Evolutionary conservation across 495 filamentous ascomycete species (phyloP), one percentile per base, ranked within the genome.

Genomic region (Hypoxylon rickii): DNA sequence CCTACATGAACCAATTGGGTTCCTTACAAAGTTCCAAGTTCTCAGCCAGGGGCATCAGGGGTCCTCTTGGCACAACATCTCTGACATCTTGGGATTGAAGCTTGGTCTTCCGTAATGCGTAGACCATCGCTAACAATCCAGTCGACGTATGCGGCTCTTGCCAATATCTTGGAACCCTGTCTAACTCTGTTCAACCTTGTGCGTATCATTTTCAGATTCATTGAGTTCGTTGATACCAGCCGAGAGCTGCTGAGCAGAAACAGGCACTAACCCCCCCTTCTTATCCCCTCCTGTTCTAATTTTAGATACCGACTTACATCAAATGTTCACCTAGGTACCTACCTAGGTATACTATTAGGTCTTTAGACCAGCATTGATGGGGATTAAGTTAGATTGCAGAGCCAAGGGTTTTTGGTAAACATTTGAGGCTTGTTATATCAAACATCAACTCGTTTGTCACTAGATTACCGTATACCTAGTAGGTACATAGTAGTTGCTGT

Each of bases 81-180:
- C 42, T 53, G 59, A 57, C 59, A 53, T 63, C 59, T 63, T 63
- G 53, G 13, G 59, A 63, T 45, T 63, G 53, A 63, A 63, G 59
- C 48, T 57, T 46, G 8, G 29, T 46, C 26, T 31, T 47, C 24
- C 31, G 36, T 31, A 55, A 61, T 61, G 42, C 51, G 44, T 46
- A 41, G 50, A 18, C 33, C 41, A 32, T 31, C 39, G 40, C 31
- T 16, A 39, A 53, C 31, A 32, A n/a, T 10, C 24, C 16, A 45
- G n/a, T n/a, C n/a, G 11, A 26, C 34, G 18, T 20, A 42, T 63
- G 59, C 47, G 59, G 59, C 59, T 63, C 59, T 57, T 57, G 44
- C n/a, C 32, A 24, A 44, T 34, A 34, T n/a, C 32, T 31, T 5
- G 26, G 5, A n/a, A n/a, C n/a, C n/a, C n/a, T n/a, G n/a, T n/a